phyloP scores from a whole-genome alignment of 495 filamentous ascomycete species.

The Peziza echinospora region DNA sequence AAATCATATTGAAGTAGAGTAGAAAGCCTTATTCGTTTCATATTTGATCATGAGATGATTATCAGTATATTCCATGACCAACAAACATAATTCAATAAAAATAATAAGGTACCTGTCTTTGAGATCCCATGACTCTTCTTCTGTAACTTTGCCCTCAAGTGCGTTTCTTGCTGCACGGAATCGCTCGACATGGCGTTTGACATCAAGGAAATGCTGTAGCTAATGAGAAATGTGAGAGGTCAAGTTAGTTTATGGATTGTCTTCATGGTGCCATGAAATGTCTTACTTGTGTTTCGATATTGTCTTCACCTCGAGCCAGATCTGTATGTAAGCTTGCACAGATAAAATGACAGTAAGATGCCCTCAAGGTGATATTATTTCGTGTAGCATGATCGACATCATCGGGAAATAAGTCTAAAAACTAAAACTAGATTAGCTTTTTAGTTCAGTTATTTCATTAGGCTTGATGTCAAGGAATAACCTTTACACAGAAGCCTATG shows the following conservation, averaged over 20 bases:
- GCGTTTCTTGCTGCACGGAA: background rate
- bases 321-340: conserved; percentile 34
- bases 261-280: conserved; percentile 40
- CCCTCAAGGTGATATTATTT: conserved; percentile 33
- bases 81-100: too few species aligned
- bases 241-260: too few species aligned
- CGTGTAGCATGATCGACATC: conserved; percentile 23
- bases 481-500: conserved; percentile 31
- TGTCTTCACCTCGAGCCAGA: conserved; percentile 42
- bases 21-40: background rate
- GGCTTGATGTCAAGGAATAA: background rate
- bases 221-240: too few species aligned
- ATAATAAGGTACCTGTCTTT: conserved; percentile 37
- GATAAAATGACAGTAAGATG: conserved; percentile 49
- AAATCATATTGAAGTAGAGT: conserved; percentile 47
- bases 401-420: conserved; percentile 38
- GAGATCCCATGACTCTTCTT: conserved; percentile 27
- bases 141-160: conserved; percentile 5
- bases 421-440: conserved; percentile 17
- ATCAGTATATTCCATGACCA: background rate
- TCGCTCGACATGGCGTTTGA: background rate
- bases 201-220: background rate
- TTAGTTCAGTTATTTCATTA: background rate
- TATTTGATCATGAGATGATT: background rate
- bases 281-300: conserved; percentile 33